These are phyloP conservation scores for Melanogaster broomeanus DNA, from an alignment of 768 basidiomycete species.

Conservation along the genomic window DNA sequence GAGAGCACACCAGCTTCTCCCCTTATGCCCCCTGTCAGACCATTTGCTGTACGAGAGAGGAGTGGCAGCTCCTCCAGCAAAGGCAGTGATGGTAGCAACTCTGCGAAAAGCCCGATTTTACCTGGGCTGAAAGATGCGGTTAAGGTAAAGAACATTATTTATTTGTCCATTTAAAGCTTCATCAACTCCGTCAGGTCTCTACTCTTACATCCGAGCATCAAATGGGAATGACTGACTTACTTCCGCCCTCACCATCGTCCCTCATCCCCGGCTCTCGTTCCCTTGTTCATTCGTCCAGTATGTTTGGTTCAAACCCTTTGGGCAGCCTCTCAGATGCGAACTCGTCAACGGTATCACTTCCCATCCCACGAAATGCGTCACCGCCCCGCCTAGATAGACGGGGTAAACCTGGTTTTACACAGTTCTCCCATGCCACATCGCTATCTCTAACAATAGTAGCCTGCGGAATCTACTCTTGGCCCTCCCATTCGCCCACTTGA, in stretches of 20 bases:
- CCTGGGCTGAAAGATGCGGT: conserved; percentile 73
- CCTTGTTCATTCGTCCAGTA: conserved; percentile 40
- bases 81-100: conserved; percentile 34
- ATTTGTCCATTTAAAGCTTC: background rate
- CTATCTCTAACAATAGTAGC: conserved; percentile 36
- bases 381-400: conserved; percentile 25
- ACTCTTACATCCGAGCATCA: conserved; percentile 70
- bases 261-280: conserved; percentile 38
- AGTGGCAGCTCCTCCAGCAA: conserved; percentile 50
- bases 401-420: conserved; percentile 21
- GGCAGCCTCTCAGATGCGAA: conserved; percentile 34
- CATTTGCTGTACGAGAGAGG: conserved; percentile 48
- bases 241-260: conserved; percentile 73
- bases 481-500: conserved; percentile 68
- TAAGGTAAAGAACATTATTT: conserved; percentile 47
- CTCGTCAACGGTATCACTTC: conserved; percentile 43
- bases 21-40: conserved; percentile 44
- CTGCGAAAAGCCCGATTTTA: conserved; percentile 36
- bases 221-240: conserved; percentile 63
- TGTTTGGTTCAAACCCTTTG: conserved; percentile 33
- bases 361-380: conserved; percentile 34
- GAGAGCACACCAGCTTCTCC: conserved; percentile 43
- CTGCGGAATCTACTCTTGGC: conserved; percentile 34
- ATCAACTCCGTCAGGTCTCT: conserved; percentile 48
- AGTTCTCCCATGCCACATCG: conserved; percentile 31